Evolutionary conservation across 345 rosid species (phyloP).

Genomic region (Syzygium jambos): DNA sequence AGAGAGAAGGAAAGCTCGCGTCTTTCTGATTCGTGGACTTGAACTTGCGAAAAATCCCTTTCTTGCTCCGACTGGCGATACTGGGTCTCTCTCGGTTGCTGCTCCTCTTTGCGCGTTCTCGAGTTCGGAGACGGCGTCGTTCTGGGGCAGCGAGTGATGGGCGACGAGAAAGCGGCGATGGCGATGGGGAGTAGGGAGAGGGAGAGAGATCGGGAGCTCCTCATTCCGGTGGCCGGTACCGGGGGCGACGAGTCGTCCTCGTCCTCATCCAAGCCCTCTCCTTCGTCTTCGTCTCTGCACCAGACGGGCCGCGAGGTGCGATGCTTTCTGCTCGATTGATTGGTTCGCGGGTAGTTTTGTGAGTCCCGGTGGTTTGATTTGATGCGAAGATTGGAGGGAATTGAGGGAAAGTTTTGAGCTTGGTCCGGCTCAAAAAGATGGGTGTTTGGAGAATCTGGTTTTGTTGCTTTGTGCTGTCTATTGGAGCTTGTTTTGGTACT

Average conservation of each 20-base stretch:
- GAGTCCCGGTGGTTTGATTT: background rate
- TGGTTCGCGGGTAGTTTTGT: background rate
- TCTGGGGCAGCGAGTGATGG: conserved; percentile 28
- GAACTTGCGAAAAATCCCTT: background rate
- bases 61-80: background rate
- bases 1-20: background rate
- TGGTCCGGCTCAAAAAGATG: background rate
- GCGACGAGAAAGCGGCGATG: conserved; percentile 68
- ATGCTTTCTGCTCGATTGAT: background rate
- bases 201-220: conserved; percentile 86
- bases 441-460: background rate
- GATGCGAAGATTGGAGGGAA: background rate
- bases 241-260: conserved; percentile 17
- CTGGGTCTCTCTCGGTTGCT: background rate
- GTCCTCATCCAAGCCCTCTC: conserved; percentile 47
- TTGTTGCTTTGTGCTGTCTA: background rate
- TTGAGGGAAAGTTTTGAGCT: background rate
- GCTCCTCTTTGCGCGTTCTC: background rate
- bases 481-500: background rate
- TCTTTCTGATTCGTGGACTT: background rate
- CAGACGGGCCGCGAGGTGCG: conserved; percentile 84
- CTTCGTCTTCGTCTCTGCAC: conserved; percentile 60
- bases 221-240: conserved; percentile 69
- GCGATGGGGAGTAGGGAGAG: conserved; percentile 30
- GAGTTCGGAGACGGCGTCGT: background rate